These are phyloP conservation scores for Yamadazyma dendronema DNA, from an alignment of 1,139 yeast genomes.

Conservation along the genomic window DNA sequence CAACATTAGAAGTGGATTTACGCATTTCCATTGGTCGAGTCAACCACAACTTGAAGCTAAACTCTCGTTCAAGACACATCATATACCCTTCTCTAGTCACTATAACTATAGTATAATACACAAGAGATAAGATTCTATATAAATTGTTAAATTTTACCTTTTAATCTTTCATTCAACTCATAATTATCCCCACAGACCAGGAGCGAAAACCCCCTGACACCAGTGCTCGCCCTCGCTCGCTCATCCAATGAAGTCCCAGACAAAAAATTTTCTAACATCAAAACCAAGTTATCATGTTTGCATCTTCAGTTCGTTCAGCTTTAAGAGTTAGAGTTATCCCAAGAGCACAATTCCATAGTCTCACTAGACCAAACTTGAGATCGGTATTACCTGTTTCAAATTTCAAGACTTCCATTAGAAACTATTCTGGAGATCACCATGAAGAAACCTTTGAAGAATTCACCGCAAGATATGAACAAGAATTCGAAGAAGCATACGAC, in stretches of 20 bases:
- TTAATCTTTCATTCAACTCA: no score
- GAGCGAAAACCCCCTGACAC: no score
- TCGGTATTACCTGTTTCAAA: not conserved
- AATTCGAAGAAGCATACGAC: slow-evolving; percentile 97
- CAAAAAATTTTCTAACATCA: slow-evolving; percentile 18
- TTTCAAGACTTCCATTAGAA: slow-evolving; percentile 19
- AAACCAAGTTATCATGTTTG: slow-evolving; percentile 32
- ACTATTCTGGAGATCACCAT: slow-evolving; percentile 73
- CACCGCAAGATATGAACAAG: slow-evolving; percentile 91
- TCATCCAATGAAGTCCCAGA: slow-evolving; percentile 17
- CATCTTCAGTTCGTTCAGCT: slow-evolving; percentile 53
- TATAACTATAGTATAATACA: no score
- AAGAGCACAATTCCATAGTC: slow-evolving; percentile 19
- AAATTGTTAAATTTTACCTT: no score
- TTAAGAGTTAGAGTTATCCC: slow-evolving; percentile 38
- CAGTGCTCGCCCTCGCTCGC: not conserved
- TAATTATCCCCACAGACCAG: no score
- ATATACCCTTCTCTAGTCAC: no score
- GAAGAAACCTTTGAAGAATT: slow-evolving; percentile 95
- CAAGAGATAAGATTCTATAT: no score
- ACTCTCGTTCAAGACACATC: no score
- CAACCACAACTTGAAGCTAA: no score
- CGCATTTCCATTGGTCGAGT: no score
- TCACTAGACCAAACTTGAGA: slow-evolving; percentile 12
- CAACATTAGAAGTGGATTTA: no score